A percentile compares a stretch with the other conserved stretches of the same genome.
Conservation (phyloP, 148 eudicot genomes). For the Persicaria maculosa region DNA sequence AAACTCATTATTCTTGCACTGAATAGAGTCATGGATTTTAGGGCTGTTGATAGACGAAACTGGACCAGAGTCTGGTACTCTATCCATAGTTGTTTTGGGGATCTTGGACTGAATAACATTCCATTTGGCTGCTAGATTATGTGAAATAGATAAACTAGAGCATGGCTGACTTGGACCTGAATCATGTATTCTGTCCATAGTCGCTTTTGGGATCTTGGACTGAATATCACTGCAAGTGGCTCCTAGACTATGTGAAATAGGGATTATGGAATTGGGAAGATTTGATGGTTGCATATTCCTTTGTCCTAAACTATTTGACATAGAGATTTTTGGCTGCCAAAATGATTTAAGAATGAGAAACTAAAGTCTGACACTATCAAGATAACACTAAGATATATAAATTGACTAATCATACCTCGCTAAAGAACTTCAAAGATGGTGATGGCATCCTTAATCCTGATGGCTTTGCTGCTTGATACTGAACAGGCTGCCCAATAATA, state of each 20-base stretch:
- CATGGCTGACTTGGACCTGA: neutral
- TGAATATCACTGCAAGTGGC: neutral
- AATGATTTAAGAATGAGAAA: neutral
- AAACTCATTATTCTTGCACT: slow-evolving; percentile 15
- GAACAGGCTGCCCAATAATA: slow-evolving; percentile 16
- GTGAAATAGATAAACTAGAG: slow-evolving; percentile 1
- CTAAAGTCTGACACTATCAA: neutral
- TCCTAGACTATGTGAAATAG: neutral
- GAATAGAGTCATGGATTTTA: slow-evolving; percentile 8
- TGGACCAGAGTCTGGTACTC: neutral
- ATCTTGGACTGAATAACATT: slow-evolving; percentile 7
- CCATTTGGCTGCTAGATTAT: neutral
- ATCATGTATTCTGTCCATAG: neutral
- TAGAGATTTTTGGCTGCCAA: slow-evolving; percentile 29
- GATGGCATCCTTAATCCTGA: slow-evolving; percentile 94
- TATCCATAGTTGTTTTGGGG: neutral
- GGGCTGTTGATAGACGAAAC: slow-evolving; percentile 16
- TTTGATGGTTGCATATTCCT: slow-evolving; percentile 12
- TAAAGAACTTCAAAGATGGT: slow-evolving; percentile 81
- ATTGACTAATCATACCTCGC: slow-evolving; percentile 46
- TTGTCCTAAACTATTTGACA: slow-evolving; percentile 22
- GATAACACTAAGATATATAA: neutral
- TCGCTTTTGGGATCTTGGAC: slow-evolving; percentile 5
- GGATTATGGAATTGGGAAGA: no score
- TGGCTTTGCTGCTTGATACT: slow-evolving; percentile 42